Conservation (phyloP, 495 filamentous ascomycete species). For the Penicillium waksmanii region DNA sequence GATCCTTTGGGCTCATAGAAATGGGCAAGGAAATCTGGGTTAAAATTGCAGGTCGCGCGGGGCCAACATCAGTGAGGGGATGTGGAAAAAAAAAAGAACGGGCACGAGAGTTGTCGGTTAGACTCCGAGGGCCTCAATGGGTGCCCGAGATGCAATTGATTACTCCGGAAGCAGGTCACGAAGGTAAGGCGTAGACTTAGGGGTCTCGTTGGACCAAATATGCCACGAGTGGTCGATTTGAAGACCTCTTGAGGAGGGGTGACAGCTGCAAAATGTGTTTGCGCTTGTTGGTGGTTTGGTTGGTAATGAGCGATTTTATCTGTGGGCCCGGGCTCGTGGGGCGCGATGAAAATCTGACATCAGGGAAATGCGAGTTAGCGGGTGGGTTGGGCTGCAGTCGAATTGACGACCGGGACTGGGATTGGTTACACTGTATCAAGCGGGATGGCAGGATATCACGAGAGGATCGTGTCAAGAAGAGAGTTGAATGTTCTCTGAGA, state of each 20-base stretch:
- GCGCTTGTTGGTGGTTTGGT: constrained; percentile 21
- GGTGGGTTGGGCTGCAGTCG: neutral
- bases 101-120: constrained; percentile 13
- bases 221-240: constrained; percentile 15
- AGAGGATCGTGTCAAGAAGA: neutral
- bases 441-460: neutral
- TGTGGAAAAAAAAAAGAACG: constrained; percentile 12
- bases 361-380: constrained; percentile 18
- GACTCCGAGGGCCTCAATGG: constrained; percentile 25
- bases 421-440: constrained; percentile 13
- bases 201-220: constrained; percentile 9
- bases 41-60: constrained; percentile 43
- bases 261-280: constrained; percentile 30
- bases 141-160: constrained; percentile 28
- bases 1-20: constrained; percentile 91
- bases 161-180: constrained; percentile 9
- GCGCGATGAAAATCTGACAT: constrained; percentile 37
- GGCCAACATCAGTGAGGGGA: constrained; percentile 44
- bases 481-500: too few relatives aligned
- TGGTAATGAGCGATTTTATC: constrained; percentile 37
- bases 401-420: neutral
- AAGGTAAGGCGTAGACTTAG: constrained; percentile 7
- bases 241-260: constrained; percentile 17
- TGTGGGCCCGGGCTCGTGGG: constrained; percentile 35
- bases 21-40: constrained; percentile 37